These are phyloP conservation scores for Bipolaris sorokiniana DNA, from an alignment of 2,329 filamentous ascomycete species.

Conservation along the genomic window DNA sequence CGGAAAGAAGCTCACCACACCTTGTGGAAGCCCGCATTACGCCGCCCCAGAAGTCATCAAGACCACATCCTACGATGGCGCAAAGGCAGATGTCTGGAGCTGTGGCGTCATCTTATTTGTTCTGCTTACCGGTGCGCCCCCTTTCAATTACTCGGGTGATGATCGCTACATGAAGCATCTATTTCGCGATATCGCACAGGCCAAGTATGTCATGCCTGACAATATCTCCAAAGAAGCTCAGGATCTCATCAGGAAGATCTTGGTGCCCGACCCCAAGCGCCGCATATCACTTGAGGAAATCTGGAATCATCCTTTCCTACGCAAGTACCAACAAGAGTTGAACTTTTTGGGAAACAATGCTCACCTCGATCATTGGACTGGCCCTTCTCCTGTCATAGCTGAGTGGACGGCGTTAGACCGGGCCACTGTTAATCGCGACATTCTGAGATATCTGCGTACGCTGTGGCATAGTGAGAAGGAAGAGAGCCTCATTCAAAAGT, in stretches of 20 bases:
- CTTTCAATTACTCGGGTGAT: slow-evolving; percentile 66
- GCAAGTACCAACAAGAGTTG: slow-evolving; percentile 75
- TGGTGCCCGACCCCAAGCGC: slow-evolving; percentile 76
- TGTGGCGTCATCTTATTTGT: slow-evolving; percentile 79
- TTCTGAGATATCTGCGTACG: slow-evolving; percentile 83
- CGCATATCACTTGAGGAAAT: slow-evolving; percentile 82
- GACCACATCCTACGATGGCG: slow-evolving; percentile 78
- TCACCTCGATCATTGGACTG: slow-evolving; percentile 58
- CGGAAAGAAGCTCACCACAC: slow-evolving; percentile 80
- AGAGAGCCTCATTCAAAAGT: slow-evolving; percentile 70
- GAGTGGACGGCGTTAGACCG: slow-evolving; percentile 67
- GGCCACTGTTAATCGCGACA: slow-evolving; percentile 77
- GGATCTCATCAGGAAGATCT: slow-evolving; percentile 79
- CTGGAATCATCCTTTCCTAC: slow-evolving; percentile 85
- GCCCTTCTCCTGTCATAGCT: slow-evolving; percentile 62
- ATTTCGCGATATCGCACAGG: slow-evolving; percentile 63
- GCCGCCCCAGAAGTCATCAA: slow-evolving; percentile 90
- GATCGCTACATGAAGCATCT: slow-evolving; percentile 65
- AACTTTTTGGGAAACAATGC: slow-evolving; percentile 68
- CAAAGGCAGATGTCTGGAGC: slow-evolving; percentile 93
- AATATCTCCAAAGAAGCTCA: slow-evolving; percentile 69
- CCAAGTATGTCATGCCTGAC: slow-evolving; percentile 55
- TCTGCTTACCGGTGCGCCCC: slow-evolving; percentile 80
- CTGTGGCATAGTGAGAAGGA: slow-evolving; percentile 89
- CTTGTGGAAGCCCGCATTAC: slow-evolving; percentile 96